Percentiles rank a stretch among this genome's conserved stretches.
These are phyloP conservation scores for Butyriboletus loyo DNA, from an alignment of 768 basidiomycete genomes.

Conservation along the genomic window DNA sequence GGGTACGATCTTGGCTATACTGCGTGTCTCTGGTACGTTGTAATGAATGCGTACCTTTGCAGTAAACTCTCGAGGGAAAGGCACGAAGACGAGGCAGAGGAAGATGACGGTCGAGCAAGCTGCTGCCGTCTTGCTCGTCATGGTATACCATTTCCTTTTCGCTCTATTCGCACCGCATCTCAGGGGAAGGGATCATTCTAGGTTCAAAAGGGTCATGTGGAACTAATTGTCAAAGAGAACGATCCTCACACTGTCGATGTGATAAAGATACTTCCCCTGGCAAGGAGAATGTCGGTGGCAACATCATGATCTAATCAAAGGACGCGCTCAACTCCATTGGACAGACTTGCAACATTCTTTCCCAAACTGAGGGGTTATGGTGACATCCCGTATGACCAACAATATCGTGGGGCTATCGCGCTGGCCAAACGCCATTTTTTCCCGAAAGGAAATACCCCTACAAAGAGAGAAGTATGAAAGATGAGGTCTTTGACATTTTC, in stretches of 20 bases:
- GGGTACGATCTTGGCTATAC: slow-evolving; percentile 9
- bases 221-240: slow-evolving; percentile 14
- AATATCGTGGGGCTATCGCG: slow-evolving; percentile 29
- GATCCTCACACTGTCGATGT: slow-evolving; percentile 17
- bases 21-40: neutral
- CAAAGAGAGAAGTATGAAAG: slow-evolving; percentile 26
- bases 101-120: slow-evolving; percentile 24
- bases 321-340: neutral
- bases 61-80: slow-evolving; percentile 27
- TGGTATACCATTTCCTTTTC: slow-evolving; percentile 5
- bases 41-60: neutral
- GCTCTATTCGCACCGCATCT: neutral
- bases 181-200: neutral
- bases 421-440: slow-evolving; percentile 29
- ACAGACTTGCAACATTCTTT: slow-evolving; percentile 27
- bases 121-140: slow-evolving; percentile 23
- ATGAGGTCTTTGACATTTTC: neutral
- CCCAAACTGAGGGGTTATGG: slow-evolving; percentile 30
- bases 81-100: slow-evolving; percentile 16
- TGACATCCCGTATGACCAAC: slow-evolving; percentile 23
- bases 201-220: slow-evolving; percentile 28
- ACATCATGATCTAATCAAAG: neutral
- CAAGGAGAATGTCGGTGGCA: slow-evolving; percentile 21
- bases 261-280: slow-evolving; percentile 24
- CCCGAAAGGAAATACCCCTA: slow-evolving; percentile 19